Evolutionary conservation across 257 asterid genomes (phyloP).

Genomic region (Solanum chilense): DNA sequence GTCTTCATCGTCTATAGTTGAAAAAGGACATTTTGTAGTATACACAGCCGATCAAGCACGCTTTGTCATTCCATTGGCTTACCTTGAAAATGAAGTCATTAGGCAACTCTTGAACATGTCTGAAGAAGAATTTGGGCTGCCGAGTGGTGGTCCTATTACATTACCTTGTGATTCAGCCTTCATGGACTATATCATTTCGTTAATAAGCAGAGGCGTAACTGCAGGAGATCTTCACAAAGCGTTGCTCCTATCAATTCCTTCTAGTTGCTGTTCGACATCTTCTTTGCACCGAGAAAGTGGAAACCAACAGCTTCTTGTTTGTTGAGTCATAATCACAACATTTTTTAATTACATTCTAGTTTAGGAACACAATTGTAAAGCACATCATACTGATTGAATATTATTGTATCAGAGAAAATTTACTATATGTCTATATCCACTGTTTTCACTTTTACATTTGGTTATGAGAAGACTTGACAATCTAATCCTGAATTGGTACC

Average conservation of each 20-base stretch:
- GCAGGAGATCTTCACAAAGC: conserved; percentile 13
- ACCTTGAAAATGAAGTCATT: too few species aligned
- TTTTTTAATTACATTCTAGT: not conserved
- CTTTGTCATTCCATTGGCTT: too few species aligned
- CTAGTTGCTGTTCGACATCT: not conserved
- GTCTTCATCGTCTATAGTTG: too few species aligned
- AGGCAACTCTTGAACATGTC: too few species aligned
- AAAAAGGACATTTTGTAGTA: too few species aligned
- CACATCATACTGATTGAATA: not conserved
- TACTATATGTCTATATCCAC: too few species aligned
- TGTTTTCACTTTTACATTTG: not conserved
- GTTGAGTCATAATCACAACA: not conserved
- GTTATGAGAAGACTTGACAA: too few species aligned
- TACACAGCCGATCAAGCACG: too few species aligned
- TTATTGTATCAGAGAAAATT: not conserved
- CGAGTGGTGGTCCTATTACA: too few species aligned
- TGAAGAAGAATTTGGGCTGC: too few species aligned
- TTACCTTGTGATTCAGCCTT: not conserved
- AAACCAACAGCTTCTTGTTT: not conserved
- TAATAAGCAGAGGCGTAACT: conserved; percentile 7
- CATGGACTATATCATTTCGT: not conserved
- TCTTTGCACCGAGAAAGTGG: not conserved
- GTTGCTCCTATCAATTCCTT: conserved; percentile 7
- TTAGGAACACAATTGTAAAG: not conserved
- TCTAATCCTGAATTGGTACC: not conserved